Conservation (phyloP, 352 stramenopile genomes). For the Phytophthora podocarpi region DNA sequence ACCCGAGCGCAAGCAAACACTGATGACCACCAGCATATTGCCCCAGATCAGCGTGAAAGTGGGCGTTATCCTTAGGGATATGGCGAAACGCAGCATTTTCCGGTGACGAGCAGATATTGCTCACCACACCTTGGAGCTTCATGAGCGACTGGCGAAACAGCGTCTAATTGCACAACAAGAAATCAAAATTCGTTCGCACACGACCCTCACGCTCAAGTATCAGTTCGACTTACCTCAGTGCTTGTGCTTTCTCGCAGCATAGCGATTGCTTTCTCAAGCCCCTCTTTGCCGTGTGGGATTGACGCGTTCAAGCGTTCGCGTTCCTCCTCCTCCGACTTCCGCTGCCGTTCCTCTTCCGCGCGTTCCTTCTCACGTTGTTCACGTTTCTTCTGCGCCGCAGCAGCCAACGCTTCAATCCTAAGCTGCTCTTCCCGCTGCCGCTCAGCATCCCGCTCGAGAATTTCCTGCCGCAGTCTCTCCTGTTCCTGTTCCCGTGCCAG, state of each 20-base stretch:
- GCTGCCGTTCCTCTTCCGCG: constrained; percentile 38
- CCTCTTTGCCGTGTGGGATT: constrained; percentile 44
- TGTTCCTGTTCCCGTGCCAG: constrained; percentile 26
- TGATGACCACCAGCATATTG: constrained; percentile 65
- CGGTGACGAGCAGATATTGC: constrained; percentile 71
- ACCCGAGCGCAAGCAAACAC: constrained; percentile 74
- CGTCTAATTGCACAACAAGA: constrained; percentile 17
- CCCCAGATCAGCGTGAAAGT: constrained; percentile 75
- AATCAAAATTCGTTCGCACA: neutral
- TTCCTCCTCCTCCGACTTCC: constrained; percentile 37
- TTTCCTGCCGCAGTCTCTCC: constrained; percentile 21
- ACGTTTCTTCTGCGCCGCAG: constrained; percentile 61
- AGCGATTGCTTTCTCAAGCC: constrained; percentile 45
- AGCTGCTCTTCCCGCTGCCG: constrained; percentile 25
- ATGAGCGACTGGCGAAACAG: constrained; percentile 44
- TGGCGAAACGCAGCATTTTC: constrained; percentile 75
- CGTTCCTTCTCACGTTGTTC: constrained; percentile 44
- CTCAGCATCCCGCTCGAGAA: constrained; percentile 16
- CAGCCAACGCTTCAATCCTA: constrained; percentile 52
- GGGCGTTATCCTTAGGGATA: constrained; percentile 72
- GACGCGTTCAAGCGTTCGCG: constrained; percentile 40
- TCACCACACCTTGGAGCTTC: constrained; percentile 59
- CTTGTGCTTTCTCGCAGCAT: constrained; percentile 50
- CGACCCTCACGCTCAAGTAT: neutral
- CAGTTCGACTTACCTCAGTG: constrained; percentile 25